Base-by-base conservation (phyloP, 208 protist species). In the Angomonas ambiguus region DNA sequence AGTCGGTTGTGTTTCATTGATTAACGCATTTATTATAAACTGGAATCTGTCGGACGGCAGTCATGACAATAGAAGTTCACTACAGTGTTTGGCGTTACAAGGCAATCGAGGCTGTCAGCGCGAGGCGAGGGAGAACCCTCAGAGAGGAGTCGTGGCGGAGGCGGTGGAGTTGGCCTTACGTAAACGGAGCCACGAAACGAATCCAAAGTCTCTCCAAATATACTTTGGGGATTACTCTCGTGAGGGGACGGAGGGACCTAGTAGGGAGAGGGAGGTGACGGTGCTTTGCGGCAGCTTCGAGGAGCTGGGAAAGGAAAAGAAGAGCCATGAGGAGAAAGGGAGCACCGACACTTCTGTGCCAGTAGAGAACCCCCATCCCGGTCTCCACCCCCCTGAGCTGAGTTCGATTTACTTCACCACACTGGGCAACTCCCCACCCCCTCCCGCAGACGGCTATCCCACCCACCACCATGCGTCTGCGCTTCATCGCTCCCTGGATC, bases 61-160 rank as follows among this genome's bases (percentile, higher is more conserved):
- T 5, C 8, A 13, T 13, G 13, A 41, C 35, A 13, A 13, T 13
- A 41, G 35, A 41, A 41, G 35, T 0, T 41, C 67, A 25, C 30
- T 86, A n/a, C 63, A 66, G 22, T 66, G 56, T 10, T 24, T 86
- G 53, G 73, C 80, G 22, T 70, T 89, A 25, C 77, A 92, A 53
- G 67, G 78, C 41, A 89, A 87, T 66, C 34, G 55, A 13, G 81
- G 82, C 27, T 59, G 77, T 31, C 35, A 51, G 27, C 56, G 35
- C 32, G 64, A 62, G 0, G 76, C 76, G 16, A 32, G 33, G 2
- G 53, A 51, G n/a, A 62, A 18, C 8, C 27, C 11, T 25, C 1
- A 42, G 16, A 31, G 64, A 20, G 0, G 24, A 1, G 6, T 62
- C 45, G 65, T 72, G 49, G 27, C 51, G 22, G 45, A 41, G 25